Base-by-base conservation (phyloP, 1,284 basidiomycete genomes). In the Cutaneotrichosporon mucoides region DNA sequence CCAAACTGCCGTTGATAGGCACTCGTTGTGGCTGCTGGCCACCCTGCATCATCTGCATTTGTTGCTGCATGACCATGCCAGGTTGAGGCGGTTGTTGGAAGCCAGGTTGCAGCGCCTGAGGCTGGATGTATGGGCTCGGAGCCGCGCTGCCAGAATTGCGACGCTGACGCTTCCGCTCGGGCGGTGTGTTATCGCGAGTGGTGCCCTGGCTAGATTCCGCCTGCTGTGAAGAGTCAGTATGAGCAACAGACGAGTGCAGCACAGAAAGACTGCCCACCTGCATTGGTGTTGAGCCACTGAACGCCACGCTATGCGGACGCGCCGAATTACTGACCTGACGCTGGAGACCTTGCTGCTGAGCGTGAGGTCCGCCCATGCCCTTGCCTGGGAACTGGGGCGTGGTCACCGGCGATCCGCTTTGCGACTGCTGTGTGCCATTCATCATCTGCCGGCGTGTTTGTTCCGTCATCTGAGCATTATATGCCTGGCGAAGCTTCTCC, bases 91-190 rank as follows among this genome's bases (percentile, higher is more conserved):
- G 53, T 8, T 47, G 42, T 46, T 60, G 59, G 47, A 61, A 61
- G 15, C 59, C 59, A 9, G 64, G 46, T 37, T 62, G 60, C 57
- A 57, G 51, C 51, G 55, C 59, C 59, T 64, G 61, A 53, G 60
- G 49, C 65, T 64, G 65, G 61, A 73, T 36, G 68, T 68, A 58
- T 11, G 64, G 64, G 45, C 67, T 69, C 11, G 71, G 68, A 0
- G 71, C 71, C 0, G 71, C 68, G 13, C 63, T 68, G 2, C 72
- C 73, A 13, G 73, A 73, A 60, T 73, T 73, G 15, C 70, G 60
- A 6, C 73, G 61, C 65, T 68, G 67, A 35, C 72, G 62, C 59
- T 75, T 75, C 11, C 70, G 66, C 2, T 71, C 72, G n/a, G 73
- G 73, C 1, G 73, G 72, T 13, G 73, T 70, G 51, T 64, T 62